Conservation (phyloP, 495 filamentous ascomycete genomes). For the Mytilinidion resinicola region DNA sequence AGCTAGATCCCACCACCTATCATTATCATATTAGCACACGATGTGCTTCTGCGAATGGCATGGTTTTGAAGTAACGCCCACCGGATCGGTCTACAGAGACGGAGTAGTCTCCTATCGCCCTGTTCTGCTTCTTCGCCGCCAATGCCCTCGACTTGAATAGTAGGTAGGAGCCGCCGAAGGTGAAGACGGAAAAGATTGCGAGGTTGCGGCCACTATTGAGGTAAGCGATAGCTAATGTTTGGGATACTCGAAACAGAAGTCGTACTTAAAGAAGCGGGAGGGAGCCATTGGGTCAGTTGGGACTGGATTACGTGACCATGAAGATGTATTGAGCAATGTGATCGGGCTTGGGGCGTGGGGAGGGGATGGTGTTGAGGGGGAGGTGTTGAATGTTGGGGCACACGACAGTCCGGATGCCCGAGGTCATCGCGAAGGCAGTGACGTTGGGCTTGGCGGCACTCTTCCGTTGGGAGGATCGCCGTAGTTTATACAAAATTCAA, state of each 20-base stretch:
- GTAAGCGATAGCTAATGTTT: background rate
- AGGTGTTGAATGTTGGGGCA: background rate
- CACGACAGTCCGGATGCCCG: background rate
- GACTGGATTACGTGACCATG: background rate
- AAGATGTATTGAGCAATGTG: background rate
- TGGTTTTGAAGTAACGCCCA: background rate
- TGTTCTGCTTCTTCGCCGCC: slow-evolving; percentile 2
- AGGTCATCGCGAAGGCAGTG: background rate
- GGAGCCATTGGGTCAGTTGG: slow-evolving; percentile 2
- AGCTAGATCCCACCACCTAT: slow-evolving; percentile 8
- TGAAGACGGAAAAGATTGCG: slow-evolving; percentile 10
- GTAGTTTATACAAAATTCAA: background rate
- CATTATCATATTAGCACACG: background rate
- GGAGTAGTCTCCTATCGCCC: slow-evolving; percentile 2
- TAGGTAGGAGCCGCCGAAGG: slow-evolving; percentile 10
- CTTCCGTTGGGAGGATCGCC: no score
- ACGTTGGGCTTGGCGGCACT: no score
- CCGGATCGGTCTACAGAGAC: slow-evolving; percentile 12
- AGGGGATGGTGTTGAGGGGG: background rate
- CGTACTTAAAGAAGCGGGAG: slow-evolving; percentile 7
- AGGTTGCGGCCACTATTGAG: slow-evolving; percentile 8
- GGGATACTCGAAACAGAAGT: background rate
- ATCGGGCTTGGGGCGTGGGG: background rate
- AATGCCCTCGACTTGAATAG: slow-evolving; percentile 10
- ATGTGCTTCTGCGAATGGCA: background rate